A percentile compares a stretch with the other conserved stretches of the same genome.
Evolutionary conservation across 345 rosid genomes (phyloP).

Genomic region (Excoecaria cochinchinensis): DNA sequence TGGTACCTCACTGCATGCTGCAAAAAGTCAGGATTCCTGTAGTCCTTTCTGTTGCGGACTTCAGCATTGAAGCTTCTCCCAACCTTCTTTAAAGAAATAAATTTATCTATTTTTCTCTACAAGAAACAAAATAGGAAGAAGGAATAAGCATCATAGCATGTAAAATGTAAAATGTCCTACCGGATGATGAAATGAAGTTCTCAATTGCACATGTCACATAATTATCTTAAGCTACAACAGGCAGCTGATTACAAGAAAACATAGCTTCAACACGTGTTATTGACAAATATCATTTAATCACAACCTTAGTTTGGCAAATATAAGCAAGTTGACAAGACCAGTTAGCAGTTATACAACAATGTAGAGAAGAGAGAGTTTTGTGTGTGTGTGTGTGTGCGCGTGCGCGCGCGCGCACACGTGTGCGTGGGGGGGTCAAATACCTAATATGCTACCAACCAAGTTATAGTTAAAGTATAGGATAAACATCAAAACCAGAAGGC

Average conservation of each 20-base stretch:
- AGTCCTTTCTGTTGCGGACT: conserved; percentile 91
- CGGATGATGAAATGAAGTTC: background rate
- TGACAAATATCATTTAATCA: background rate
- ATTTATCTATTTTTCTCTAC: conserved; percentile 80
- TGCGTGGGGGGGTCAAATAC: no score
- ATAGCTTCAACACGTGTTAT: background rate
- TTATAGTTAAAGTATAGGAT: background rate
- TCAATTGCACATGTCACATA: background rate
- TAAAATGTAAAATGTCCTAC: background rate
- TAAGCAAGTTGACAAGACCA: background rate
- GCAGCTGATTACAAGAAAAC: conserved; percentile 7
- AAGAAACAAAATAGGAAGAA: conserved; percentile 22
- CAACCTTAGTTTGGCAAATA: background rate
- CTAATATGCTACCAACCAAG: background rate
- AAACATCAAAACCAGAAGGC: background rate
- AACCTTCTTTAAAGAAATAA: conserved; percentile 66
- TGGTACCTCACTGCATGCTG: conserved; percentile 92
- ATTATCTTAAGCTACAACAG: background rate
- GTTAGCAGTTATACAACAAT: background rate
- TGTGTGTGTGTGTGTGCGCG: no score
- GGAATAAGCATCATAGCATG: background rate
- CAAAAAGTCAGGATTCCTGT: conserved; percentile 90
- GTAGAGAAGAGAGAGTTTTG: background rate
- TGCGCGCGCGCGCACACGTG: no score
- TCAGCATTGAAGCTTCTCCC: conserved; percentile 97